Conservation (phyloP, 495 filamentous ascomycete species). For the Podospora anserina region DNA sequence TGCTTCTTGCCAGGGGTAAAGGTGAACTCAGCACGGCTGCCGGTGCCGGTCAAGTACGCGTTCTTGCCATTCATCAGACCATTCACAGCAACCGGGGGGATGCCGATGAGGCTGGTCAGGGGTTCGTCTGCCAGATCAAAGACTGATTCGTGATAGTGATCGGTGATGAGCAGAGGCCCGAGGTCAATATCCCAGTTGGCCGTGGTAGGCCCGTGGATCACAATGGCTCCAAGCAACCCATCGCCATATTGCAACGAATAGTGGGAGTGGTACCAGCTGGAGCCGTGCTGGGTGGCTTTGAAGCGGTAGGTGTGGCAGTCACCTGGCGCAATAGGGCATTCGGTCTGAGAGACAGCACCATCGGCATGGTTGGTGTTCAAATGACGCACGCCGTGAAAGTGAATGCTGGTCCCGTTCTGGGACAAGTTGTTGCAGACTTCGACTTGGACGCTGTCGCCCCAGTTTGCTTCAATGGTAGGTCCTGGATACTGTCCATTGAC, state of each 20-base stretch:
- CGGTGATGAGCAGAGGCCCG: slow-evolving; percentile 46
- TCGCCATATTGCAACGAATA: slow-evolving; percentile 53
- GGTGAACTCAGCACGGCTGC: slow-evolving; percentile 31
- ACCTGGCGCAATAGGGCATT: slow-evolving; percentile 50
- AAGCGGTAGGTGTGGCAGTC: slow-evolving; percentile 30
- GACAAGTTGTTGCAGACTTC: slow-evolving; percentile 52
- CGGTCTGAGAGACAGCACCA: slow-evolving; percentile 46
- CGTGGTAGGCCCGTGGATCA: slow-evolving; percentile 48
- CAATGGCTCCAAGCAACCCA: slow-evolving; percentile 46
- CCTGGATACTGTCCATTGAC: slow-evolving; percentile 39
- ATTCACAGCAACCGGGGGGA: slow-evolving; percentile 27
- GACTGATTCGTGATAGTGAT: slow-evolving; percentile 42
- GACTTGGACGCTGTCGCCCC: slow-evolving; percentile 58
- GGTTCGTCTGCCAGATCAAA: slow-evolving; percentile 22
- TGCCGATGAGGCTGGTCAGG: slow-evolving; percentile 21
- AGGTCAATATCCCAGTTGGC: slow-evolving; percentile 52
- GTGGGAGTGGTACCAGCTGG: slow-evolving; percentile 60
- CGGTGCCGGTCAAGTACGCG: slow-evolving; percentile 27
- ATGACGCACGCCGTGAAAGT: slow-evolving; percentile 54
- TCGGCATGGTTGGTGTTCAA: slow-evolving; percentile 27
- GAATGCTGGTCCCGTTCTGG: slow-evolving; percentile 45
- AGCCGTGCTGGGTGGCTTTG: slow-evolving; percentile 48
- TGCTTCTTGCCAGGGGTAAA: slow-evolving; percentile 48
- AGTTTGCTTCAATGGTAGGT: slow-evolving; percentile 39
- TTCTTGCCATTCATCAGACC: slow-evolving; percentile 41